These are phyloP conservation scores for Wickerhamomyces pijperi DNA, from an alignment of 805 yeast genomes.

Conservation along the genomic window DNA sequence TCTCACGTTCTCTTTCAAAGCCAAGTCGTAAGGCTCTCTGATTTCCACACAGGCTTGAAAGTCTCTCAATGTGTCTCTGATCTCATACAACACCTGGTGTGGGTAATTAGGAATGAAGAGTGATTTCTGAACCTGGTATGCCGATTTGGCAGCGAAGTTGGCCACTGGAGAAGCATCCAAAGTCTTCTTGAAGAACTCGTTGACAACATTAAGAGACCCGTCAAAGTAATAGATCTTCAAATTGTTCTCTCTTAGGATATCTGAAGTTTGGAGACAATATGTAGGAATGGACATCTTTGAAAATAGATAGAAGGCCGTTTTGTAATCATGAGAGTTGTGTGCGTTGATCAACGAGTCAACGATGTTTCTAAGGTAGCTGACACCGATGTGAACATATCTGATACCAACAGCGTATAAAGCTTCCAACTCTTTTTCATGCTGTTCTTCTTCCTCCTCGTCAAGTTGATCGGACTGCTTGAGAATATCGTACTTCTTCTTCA, in stretches of 20 bases:
- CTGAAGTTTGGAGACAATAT: slow-evolving; percentile 9
- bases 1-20: slow-evolving; percentile 6
- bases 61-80: slow-evolving; percentile 7
- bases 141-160: slow-evolving; percentile 5
- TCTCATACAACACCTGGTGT: slow-evolving; percentile 9
- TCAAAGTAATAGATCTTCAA: slow-evolving; percentile 8
- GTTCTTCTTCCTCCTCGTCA: slow-evolving; percentile 2
- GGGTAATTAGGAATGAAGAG: slow-evolving; percentile 14
- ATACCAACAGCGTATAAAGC: slow-evolving; percentile 1
- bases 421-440: slow-evolving; percentile 1
- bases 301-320: slow-evolving; percentile 2
- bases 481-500: slow-evolving; percentile 5
- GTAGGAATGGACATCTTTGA: slow-evolving; percentile 6
- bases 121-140: slow-evolving; percentile 2
- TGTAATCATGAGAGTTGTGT: slow-evolving; percentile 3
- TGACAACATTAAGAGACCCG: slow-evolving; percentile 7
- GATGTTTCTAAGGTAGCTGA: slow-evolving; percentile 5
- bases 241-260: slow-evolving; percentile 4
- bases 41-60: slow-evolving; percentile 3
- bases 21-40: neutral
- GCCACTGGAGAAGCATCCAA: slow-evolving; percentile 11
- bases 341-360: slow-evolving; percentile 8
- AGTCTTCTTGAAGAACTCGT: slow-evolving; percentile 7
- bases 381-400: slow-evolving; percentile 3
- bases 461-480: neutral